Base-by-base conservation (phyloP, 345 rosid species). In the Arabidopsis suecica region DNA sequence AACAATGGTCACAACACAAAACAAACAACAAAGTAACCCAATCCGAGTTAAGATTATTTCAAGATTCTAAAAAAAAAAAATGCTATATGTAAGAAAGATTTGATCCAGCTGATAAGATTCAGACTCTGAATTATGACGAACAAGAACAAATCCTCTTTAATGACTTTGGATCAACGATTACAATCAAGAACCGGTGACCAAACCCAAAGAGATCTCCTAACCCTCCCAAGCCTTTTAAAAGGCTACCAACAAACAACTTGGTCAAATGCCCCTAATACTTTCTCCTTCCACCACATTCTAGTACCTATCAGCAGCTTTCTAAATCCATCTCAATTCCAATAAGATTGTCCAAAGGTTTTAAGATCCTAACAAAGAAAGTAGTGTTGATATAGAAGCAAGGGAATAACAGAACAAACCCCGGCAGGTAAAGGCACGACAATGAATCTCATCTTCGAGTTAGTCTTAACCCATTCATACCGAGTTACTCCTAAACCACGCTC, bases 401-500 rank as follows among this genome's bases (percentile, higher is more conserved):
- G 64, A 72, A 76, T 18, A 41, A 65, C 61, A 58, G 68, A 74
- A 84, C 88, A 45, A 70, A 94, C 99, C 97, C 99, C 99, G 0
- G 84, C 84, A 68, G 97, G 97, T 83, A 94, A 84, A 62, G 99
- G 99, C 72, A 94, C 97, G 82, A 94, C 83, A 25, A 94, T 85
- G 22, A 78, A 79, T 65, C 84, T 88, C 89, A 82, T 90, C 81
- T 86, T 88, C 2, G 78, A 69, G 81, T 83, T 80, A 3, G 90
- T 81, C 87, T 91, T 90, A 65, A 89, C 88, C 99, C 99, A 94
- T 77, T 94, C 99, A 54, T 88, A 94, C 33, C 89, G 85, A 0
- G 99, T 94, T 20, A 94, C 99, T 7, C 99, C 99, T 77, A 94
- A 79, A 0, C 99, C 97, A 33, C 97, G 96, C 66, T 94, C 97